Evolutionary conservation across 2,329 filamentous ascomycete species (phyloP), one percentile per base, ranked within the genome.

Genomic region (Aspergillus felis): DNA sequence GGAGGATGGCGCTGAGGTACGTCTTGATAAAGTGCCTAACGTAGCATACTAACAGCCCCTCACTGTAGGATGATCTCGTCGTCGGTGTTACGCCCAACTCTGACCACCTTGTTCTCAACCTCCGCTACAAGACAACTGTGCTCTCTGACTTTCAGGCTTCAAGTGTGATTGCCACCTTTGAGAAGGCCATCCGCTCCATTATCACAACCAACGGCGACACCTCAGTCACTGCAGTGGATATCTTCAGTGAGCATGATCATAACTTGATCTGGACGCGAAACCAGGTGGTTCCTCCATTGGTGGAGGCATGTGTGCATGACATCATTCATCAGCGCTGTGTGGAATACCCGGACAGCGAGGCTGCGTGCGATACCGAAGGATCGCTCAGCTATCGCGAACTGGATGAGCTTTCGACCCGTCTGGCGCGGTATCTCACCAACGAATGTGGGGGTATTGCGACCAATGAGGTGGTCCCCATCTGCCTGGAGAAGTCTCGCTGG

Each of bases 401-500:
- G 1, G 57, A 58, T 24, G 44, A 52, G 2, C 29, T 55, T 17
- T 51, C 52, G 9, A 14, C 14, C 9, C 49, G 38, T 7, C 48
- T 55, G 8, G 53, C 56, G 2, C 8, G 12, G 9, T 10, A 49
- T 20, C 41, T 58, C 14, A 32, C 46, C 14, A 14, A 2, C 2
- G 29, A 25, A 4, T 44, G 41, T n/a, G 41, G 41, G 1, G 56
- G 53, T 6, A 32, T 55, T 24, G 17, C 41, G 10, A 9, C 17
- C 4, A 50, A 49, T 3, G 29, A 8, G 9, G 22, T 52, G 2
- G 48, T 58, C 6, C 25, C 53, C 8, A 32, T 48, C 48, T 57
- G 55, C 29, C 53, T 60, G 7, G 55, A 57, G 17, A 60, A 60
- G 44, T 57, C 58, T 12, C 46, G 32, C 7, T 60, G 55, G 55